Conservation (phyloP, 1,284 basidiomycete genomes). For the Sphaerobolus stellatus region DNA sequence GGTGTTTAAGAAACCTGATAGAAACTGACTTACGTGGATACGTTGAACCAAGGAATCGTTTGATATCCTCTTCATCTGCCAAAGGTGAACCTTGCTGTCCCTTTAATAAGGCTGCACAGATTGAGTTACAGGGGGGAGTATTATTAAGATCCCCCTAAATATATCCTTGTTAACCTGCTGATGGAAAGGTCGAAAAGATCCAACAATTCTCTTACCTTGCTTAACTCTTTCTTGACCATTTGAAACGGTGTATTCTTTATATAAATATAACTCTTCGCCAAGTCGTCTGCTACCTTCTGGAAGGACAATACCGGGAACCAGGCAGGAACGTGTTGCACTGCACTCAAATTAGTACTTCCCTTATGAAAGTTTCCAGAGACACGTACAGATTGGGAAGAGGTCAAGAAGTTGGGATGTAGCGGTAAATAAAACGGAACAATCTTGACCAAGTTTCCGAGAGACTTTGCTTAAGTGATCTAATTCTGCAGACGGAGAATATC, state of each 20-base stretch:
- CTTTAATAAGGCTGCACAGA: not conserved
- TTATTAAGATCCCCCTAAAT: not conserved
- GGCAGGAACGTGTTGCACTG: constrained; percentile 6
- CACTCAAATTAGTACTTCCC: no score
- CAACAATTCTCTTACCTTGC: not conserved
- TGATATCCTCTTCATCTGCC: not conserved
- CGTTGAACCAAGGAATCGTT: not conserved
- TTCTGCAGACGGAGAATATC: constrained; percentile 2
- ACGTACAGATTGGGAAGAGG: not conserved
- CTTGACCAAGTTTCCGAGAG: not conserved
- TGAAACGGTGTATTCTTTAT: constrained; percentile 2
- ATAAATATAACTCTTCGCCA: not conserved
- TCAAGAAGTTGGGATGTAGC: not conserved
- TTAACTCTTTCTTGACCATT: constrained; percentile 1
- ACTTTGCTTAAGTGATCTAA: not conserved
- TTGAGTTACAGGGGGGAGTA: not conserved
- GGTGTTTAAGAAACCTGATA: not conserved
- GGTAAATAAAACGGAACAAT: not conserved
- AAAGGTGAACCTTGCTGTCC: not conserved
- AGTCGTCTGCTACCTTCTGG: constrained; percentile 1
- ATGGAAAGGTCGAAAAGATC: not conserved
- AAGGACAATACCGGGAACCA: constrained; percentile 8
- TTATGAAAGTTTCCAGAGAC: not conserved
- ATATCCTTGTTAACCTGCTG: not conserved
- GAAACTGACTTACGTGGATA: not conserved